Base-by-base conservation (phyloP, 352 stramenopile species). In the Globisporangium emineosum region DNA sequence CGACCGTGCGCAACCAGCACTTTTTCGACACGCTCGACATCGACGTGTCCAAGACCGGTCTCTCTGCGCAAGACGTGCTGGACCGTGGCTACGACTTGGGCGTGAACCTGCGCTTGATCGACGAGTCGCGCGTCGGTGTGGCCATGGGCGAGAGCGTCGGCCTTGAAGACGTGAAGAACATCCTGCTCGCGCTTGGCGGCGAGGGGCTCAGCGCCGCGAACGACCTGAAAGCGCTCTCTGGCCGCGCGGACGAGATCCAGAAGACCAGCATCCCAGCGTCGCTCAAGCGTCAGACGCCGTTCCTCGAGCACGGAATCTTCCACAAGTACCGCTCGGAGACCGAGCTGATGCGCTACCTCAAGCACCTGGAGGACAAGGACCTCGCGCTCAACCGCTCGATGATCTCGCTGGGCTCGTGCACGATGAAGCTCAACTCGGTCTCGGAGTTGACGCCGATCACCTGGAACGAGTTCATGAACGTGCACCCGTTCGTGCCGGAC, bases 401-500 rank as follows among this genome's bases (percentile, higher is more conserved):
- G 98, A 99, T 99, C 77, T 98, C 96, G 42, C 86, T 99, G 6
- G 98, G 98, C 49, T 99, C 96, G 21, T 99, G 98, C 73, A 99
- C 98, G n/a, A 99, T 99, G 98, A 99, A 99, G 82, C 86, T 99
- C 10, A 99, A 99, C 72, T 94, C 97, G 32, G 97, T 98, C 21
- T 89, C 88, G 60, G 97, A 99, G 81, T 94, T 99, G 78, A 91
- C 98, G 43, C 97, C 98, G 2, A 83, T 99, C 13, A 98, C 97
- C 13, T 99, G 97, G 98, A 86, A 83, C 35, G 95, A 98, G 69
- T 98, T 99, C 74, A 94, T 85, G 53, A 96, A 99, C 73, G 92
- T 99, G 50, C 98, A 99, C 71, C 98, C 98, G 37, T 99, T 99
- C 70, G 97, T 89, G 23, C 97, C 97, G 23, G 74, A 83, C 37